Percentiles rank a stretch among this genome's conserved stretches.
Evolutionary conservation across 306 rosid species (phyloP).

Genomic region (Cucurbita maxima): DNA sequence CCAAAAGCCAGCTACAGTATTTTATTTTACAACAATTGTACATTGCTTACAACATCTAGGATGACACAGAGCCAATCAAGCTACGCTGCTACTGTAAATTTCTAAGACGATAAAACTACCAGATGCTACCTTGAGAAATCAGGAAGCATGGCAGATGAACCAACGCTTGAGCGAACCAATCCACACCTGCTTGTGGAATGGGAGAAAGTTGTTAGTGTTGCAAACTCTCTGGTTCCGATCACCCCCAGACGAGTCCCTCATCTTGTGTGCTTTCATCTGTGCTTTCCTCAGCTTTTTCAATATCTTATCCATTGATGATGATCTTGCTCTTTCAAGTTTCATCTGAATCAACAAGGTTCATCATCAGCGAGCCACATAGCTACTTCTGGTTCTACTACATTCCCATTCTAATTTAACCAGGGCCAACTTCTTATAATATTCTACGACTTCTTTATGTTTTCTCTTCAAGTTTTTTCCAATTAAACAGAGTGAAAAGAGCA

Average conservation of each 20-base stretch:
- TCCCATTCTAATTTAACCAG: not conserved
- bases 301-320: slow-evolving; percentile 73
- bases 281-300: slow-evolving; percentile 55
- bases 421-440: not conserved
- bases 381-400: not conserved
- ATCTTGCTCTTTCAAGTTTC: slow-evolving; percentile 72
- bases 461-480: not conserved
- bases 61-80: not conserved
- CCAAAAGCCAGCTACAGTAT: not conserved
- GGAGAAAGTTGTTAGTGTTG: not conserved
- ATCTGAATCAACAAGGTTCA: slow-evolving; percentile 28
- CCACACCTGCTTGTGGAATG: slow-evolving; percentile 6
- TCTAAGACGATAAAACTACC: not conserved
- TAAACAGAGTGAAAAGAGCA: not conserved
- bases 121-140: not conserved
- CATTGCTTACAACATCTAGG: not conserved
- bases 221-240: slow-evolving; percentile 13
- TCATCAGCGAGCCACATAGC: not conserved
- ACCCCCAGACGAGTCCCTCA: slow-evolving; percentile 31
- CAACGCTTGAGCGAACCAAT: slow-evolving; percentile 14
- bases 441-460: not conserved
- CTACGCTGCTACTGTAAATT: not conserved
- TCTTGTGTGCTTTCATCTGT: slow-evolving; percentile 54
- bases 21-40: not conserved
- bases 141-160: slow-evolving; percentile 17